Base-by-base conservation (phyloP, 2,329 filamentous ascomycete species). In the Nothopassalora personata region DNA sequence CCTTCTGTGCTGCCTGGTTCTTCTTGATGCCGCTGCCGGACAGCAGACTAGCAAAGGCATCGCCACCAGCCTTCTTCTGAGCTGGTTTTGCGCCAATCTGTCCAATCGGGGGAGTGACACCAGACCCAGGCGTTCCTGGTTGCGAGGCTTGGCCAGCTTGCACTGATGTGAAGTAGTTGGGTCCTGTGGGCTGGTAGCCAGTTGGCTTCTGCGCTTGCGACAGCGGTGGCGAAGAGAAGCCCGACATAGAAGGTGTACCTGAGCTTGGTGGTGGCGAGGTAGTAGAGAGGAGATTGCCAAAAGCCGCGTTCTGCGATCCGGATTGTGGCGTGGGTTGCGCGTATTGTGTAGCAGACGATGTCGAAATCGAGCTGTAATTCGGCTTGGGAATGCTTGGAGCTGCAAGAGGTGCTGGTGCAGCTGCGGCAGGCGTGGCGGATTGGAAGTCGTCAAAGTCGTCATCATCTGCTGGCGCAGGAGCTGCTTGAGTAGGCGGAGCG, bases 371-470 rank as follows among this genome's bases (percentile, higher is more conserved):
- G 63, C 67, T 71, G 66, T 73, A 72, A 64, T 72, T 72, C n/a
- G 70, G 70, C 51, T 72, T 68, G 3, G 71, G 66, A 45, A 71
- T 67, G 23, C 66, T 63, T 18, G 64, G 77, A 64, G 63, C 72
- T 64, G 67, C 73, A 66, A 68, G 64, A 23, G 74, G 66, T 33
- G 81, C 76, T 19, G 81, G 74, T 43, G 80, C 74, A 18, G 80
- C 73, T 23, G 74, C 51, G 4, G 84, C 78, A 3, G 87, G 84
- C 2, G 88, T 79, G 13, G 93, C 93, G 19, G 91, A 96, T 74
- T 96, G 91, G 80, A 97, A 97, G 71, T 99, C 94, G 71, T 97
- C 94, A 70, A 97, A 97, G 64, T 97, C 93, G 62, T 90, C 87
- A 54, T 84, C 86, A 46, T 79, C 79, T 31, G 60, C 54, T 19